Conservation (phyloP, 2,329 filamentous ascomycete species). For the Pseudonectria foliicola region DNA sequence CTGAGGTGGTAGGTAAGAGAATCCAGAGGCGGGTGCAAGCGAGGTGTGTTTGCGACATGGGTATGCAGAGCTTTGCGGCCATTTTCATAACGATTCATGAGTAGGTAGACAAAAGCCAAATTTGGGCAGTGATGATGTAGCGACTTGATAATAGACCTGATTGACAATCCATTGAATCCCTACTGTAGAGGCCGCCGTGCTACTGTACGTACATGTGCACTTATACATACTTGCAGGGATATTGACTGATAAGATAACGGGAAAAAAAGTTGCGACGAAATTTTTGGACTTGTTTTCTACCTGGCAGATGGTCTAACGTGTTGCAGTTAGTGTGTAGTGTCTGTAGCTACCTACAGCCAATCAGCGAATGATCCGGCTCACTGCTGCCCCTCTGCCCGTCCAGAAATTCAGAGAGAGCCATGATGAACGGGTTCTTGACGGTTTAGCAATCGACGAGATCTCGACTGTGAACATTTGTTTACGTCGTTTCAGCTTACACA, state of each 20-base stretch:
- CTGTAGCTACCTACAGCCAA: constrained; percentile 2
- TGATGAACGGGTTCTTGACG: constrained; percentile 11
- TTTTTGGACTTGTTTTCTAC: constrained; percentile 14
- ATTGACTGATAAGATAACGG: constrained; percentile 15
- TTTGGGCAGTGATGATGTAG: too few relatives aligned
- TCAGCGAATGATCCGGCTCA: constrained; percentile 8
- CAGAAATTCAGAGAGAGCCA: constrained; percentile 21
- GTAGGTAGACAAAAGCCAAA: too few relatives aligned
- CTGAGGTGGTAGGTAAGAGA: constrained; percentile 31
- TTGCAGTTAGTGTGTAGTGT: accelerated
- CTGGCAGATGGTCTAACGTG: not conserved
- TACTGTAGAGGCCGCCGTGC: too few relatives aligned
- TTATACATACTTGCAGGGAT: not conserved
- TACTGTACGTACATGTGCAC: too few relatives aligned
- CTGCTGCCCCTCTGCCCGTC: constrained; percentile 18
- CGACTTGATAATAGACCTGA: too few relatives aligned
- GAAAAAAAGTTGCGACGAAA: constrained; percentile 18
- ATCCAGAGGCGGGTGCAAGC: not conserved
- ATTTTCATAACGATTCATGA: too few relatives aligned
- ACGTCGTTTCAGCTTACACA: constrained; percentile 4
- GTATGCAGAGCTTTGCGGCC: too few relatives aligned
- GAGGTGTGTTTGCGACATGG: too few relatives aligned
- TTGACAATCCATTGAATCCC: too few relatives aligned
- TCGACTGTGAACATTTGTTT: constrained; percentile 2
- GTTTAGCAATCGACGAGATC: constrained; percentile 16